Evolutionary conservation across 148 eudicot species (phyloP), one percentile per base, ranked within the genome.

Genomic region (Amaranthus palmeri): DNA sequence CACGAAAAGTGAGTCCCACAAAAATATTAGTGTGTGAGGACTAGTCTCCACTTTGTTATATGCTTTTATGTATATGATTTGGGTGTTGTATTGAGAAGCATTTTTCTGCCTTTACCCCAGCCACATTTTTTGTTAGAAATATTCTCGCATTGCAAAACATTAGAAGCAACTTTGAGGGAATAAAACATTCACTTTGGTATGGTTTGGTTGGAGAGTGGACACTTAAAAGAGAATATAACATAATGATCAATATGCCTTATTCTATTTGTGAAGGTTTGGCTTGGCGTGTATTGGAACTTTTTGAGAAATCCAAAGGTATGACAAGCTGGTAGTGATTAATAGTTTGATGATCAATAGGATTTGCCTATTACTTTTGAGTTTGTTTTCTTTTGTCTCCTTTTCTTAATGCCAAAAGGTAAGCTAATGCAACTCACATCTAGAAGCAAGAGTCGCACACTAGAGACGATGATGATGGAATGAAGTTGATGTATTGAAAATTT

Each of bases 141-240:
- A 4, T 44, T 25, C 45, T 15, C 4, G 54, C 42, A 46, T 18
- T 5, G 4, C 3, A 67, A 18, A 36, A 4, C 10, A 45, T 69
- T 4, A 55, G 72, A 55, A 43, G 25, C 10, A 41, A 47, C 41
- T 54, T n/a, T 56, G 44, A 51, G 46, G 13, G n/a, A 5, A 6
- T 10, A 6, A 60, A 6, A 48, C 13, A 18, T 57, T 51, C 57
- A 52, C 12, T 67, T 36, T 10, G 56, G 54, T 46, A 43, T 4
- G 73, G 43, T 10, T 11, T 59, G 67, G 47, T 71, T n/a, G 66
- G 55, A 11, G 18, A 58, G n/a, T 70, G 57, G 36, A 46, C 41
- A 44, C 47, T 60, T 12, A 9, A 10, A 10, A 55, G 62, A 40
- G 49, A 43, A 6, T 49, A 43, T n/a, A 47, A 18, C 46, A 60